Conservation (phyloP, 2,329 filamentous ascomycete genomes). For the Sporothrix mexicana region DNA sequence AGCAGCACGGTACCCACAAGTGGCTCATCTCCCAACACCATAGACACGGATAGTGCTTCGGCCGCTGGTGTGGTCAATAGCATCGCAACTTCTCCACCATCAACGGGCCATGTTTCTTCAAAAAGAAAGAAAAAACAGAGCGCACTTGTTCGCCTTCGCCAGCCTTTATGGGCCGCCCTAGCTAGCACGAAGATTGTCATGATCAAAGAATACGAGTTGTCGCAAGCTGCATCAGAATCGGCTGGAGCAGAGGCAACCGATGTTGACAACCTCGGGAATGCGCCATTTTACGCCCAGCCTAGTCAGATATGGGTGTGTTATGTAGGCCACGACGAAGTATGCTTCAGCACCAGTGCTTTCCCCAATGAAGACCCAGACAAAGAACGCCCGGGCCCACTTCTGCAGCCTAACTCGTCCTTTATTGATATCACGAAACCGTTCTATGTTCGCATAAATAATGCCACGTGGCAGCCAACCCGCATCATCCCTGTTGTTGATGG, state of each 20-base stretch:
- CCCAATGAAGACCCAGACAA: conserved; percentile 47
- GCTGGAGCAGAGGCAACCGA: conserved; percentile 76
- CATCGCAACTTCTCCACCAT: background rate
- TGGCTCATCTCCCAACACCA: background rate
- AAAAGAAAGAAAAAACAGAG: conserved; percentile 92
- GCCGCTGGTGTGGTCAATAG: background rate
- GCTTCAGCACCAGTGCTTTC: conserved; percentile 75
- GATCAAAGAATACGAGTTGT: conserved; percentile 87
- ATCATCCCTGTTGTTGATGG: conserved; percentile 59
- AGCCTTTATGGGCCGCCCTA: conserved; percentile 92
- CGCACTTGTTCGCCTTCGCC: conserved; percentile 85
- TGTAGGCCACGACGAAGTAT: conserved; percentile 77
- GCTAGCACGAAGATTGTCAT: conserved; percentile 97
- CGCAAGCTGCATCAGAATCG: conserved; percentile 74
- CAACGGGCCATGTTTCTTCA: conserved; percentile 55
- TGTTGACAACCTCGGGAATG: conserved; percentile 77
- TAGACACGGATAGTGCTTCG: conserved; percentile 7
- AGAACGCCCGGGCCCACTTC: conserved; percentile 42
- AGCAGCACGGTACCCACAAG: background rate
- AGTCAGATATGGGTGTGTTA: conserved; percentile 82
- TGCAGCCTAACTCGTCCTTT: conserved; percentile 48
- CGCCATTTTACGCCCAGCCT: conserved; percentile 71
- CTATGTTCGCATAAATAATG: conserved; percentile 78
- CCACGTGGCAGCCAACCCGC: conserved; percentile 77
- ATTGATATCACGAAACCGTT: conserved; percentile 76